Percentiles rank a stretch among this genome's conserved stretches.
Conservation (phyloP, 345 rosid genomes). For the Noccaea bulbosa region DNA sequence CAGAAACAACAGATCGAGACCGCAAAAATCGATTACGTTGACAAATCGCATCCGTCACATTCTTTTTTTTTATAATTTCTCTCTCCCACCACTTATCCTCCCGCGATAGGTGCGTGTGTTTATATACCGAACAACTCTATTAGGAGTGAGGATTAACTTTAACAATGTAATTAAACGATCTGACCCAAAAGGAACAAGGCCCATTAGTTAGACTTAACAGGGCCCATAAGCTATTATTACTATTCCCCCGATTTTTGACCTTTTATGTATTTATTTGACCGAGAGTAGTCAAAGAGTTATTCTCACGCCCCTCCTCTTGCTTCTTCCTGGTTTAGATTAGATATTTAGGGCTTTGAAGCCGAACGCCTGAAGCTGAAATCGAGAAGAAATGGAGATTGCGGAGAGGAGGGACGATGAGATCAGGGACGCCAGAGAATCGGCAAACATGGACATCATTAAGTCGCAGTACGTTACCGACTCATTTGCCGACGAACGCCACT, state of each 20-base stretch:
- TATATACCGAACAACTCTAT: background rate
- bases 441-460: conserved; percentile 32
- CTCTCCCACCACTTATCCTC: conserved; percentile 22
- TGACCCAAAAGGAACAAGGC: conserved; percentile 25
- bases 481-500: conserved; percentile 61
- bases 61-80: background rate
- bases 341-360: conserved; percentile 45
- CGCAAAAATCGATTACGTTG: conserved; percentile 29
- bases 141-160: background rate
- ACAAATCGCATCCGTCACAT: conserved; percentile 24
- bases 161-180: background rate
- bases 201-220: conserved; percentile 5
- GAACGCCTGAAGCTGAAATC: conserved; percentile 14
- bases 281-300: background rate
- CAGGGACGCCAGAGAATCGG: conserved; percentile 46
- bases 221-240: conserved; percentile 17
- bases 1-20: conserved; percentile 31
- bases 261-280: conserved; percentile 4
- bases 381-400: conserved; percentile 60
- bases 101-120: conserved; percentile 3
- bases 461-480: conserved; percentile 39
- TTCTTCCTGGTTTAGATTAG: conserved; percentile 2
- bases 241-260: conserved; percentile 23
- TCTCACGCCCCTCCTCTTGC: conserved; percentile 9
- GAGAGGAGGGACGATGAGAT: conserved; percentile 70